Evolutionary conservation across 1,284 basidiomycete species (phyloP), one percentile per base, ranked within the genome.

Genomic region (Ganoderma boninense): DNA sequence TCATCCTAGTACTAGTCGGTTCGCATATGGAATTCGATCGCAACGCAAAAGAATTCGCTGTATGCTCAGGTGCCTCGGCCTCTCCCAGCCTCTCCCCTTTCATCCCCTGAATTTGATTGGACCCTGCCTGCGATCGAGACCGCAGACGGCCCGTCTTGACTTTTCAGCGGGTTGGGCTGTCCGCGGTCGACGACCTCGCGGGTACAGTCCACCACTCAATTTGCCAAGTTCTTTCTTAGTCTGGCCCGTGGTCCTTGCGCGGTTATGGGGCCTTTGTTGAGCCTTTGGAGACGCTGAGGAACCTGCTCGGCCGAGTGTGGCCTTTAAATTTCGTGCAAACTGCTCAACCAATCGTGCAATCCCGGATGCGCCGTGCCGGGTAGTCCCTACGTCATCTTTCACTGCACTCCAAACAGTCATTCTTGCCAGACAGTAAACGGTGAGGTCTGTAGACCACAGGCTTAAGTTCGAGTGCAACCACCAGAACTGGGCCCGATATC

Each of bases 41-140:
- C 43, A 66, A 29, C 38, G 29, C 23, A 13, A 65, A 20, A n/a
- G 38, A 20, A 67, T 43, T 40, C 29, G 23, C 6, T 46, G 13
- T 32, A 32, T 13, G 16, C 40, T 14, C 40, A 63, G 18, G 16
- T 49, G 20, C n/a, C 23, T 60, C 40, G 13, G n/a, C n/a, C n/a
- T n/a, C n/a, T n/a, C n/a, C n/a, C n/a, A n/a, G 23, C 46, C n/a
- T 49, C 46, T 49, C 23, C 43, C 49, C 18, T 18, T 46, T 38
- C 66, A 68, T 64, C 67, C 40, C 54, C n/a, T 18, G 23, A 43
- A 16, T 59, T 56, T 40, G 43, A 56, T 68, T 59, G 38, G 63
- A 59, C 54, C 56, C 66, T 42, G 54, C 62, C 42, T 67, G 61
- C 46, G 62, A 26, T 63, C 35, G 44, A 18, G n/a, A 52, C 43